A percentile compares a stretch with the other conserved stretches of the same genome.
Conservation (phyloP, 306 rosid species). For the Lablab purpureus region DNA sequence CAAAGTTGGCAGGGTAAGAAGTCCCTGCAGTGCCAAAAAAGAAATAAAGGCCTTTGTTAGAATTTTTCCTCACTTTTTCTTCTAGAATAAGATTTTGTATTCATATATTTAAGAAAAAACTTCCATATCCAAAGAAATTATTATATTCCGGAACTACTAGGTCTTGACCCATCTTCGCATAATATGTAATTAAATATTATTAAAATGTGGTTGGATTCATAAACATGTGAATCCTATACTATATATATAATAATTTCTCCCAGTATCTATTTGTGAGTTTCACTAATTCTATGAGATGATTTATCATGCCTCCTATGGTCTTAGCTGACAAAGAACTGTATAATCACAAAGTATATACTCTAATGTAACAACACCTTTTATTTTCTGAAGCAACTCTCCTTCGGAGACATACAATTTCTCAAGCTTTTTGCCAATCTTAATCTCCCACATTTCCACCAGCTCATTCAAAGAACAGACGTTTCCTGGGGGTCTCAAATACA, state of each 20-base stretch:
- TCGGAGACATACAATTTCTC: conserved; percentile 63
- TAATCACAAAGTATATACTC: background rate
- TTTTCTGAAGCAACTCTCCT: conserved; percentile 64
- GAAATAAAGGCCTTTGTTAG: background rate
- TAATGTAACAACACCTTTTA: conserved; percentile 56
- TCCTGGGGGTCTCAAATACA: conserved; percentile 80
- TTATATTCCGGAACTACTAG: background rate
- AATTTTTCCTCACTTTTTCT: background rate
- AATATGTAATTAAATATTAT: background rate
- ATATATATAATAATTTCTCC: background rate
- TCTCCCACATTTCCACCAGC: conserved; percentile 78
- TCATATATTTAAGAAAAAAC: background rate
- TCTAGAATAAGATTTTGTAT: background rate
- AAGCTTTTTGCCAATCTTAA: conserved; percentile 74
- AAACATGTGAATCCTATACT: too few species aligned
- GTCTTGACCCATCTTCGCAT: background rate
- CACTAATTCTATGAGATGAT: background rate
- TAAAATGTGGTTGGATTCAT: too few species aligned
- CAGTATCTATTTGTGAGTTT: background rate
- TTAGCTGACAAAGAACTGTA: background rate
- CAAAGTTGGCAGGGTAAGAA: conserved; percentile 69
- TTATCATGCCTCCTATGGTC: background rate
- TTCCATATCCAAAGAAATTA: background rate
- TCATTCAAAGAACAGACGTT: conserved; percentile 72
- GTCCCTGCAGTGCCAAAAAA: conserved; percentile 59